Base-by-base conservation (phyloP, 495 filamentous ascomycete species). In the Bacidia rubella region DNA sequence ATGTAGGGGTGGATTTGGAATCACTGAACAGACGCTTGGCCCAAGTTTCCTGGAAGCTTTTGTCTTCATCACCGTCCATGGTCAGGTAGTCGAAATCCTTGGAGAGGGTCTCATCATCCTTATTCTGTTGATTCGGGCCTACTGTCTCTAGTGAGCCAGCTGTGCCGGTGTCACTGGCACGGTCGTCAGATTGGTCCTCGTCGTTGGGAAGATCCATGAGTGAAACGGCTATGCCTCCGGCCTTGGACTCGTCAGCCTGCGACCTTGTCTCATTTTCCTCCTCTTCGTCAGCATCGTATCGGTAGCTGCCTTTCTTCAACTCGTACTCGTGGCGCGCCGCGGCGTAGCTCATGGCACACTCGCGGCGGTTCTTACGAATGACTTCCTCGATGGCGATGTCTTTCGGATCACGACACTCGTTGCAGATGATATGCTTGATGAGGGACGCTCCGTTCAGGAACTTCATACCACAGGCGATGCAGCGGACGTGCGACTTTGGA, bases 391-490 rank as follows among this genome's bases (percentile, higher is more conserved):
- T 53, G 19, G 48, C 24, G 2, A 17, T 17, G 9, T 47, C 52
- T 10, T 32, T 17, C 17, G 50, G 51, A 27, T 48, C 48, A 2
- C 41, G 35, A 53, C 78, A 80, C 7, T 69, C 59, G n/a, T 68
- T 67, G 7, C 60, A 52, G 52, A 79, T 74, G 22, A 79, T 65
- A 51, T 82, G 78, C n/a, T 57, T 58, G 45, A 79, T 69, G 7
- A 75, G 50, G 7, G 49, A 60, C 5, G 63, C 56, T 1, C 76
- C 78, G 41, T 59, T 65, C 11, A 57, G 61, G 62, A 76, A 82
- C 2, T 56, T 47, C 7, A 27, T 32, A 4, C 54, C 53, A 58
- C 78, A 82, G 22, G 70, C 71, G 12, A 52, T 38, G 59, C 78
- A 82, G 9, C 53, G 47, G 48, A 79, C 54, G 41, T 68, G 58